Evolutionary conservation across 352 stramenopile species (phyloP).

Genomic region (Pythium phragmitis): DNA sequence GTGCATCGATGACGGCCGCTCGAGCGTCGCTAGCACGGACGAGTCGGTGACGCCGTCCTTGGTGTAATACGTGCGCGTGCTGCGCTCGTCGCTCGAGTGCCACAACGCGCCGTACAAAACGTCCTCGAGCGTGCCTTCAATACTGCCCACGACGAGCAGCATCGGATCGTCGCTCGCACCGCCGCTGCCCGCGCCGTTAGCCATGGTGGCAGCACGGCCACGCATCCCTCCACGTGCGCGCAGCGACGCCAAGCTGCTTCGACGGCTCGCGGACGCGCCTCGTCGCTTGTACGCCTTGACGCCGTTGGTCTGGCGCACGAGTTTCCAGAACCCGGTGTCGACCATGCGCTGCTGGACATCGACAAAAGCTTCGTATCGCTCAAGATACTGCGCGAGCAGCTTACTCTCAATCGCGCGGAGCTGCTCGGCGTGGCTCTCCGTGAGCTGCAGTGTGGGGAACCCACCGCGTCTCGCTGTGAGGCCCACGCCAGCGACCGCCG

Average conservation of each 20-base stretch:
- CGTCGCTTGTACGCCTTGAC: slow-evolving; percentile 52
- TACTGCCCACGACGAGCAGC: slow-evolving; percentile 38
- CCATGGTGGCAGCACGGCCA: slow-evolving; percentile 17
- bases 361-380: slow-evolving; percentile 48
- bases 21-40: slow-evolving; percentile 50
- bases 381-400: slow-evolving; percentile 49
- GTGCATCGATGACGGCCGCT: slow-evolving; percentile 37
- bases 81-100: slow-evolving; percentile 45
- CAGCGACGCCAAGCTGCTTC: neutral
- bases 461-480: slow-evolving; percentile 9
- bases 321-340: slow-evolving; percentile 37
- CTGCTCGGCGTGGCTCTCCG: slow-evolving; percentile 35
- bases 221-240: neutral
- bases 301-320: slow-evolving; percentile 44
- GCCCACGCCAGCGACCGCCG: neutral
- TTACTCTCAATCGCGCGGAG: slow-evolving; percentile 44
- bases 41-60: slow-evolving; percentile 48
- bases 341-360: slow-evolving; percentile 19
- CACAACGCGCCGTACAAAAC: slow-evolving; percentile 61
- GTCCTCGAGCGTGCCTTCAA: slow-evolving; percentile 61
- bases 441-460: slow-evolving; percentile 38
- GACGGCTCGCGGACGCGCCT: neutral
- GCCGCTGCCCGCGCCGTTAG: slow-evolving; percentile 9
- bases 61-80: slow-evolving; percentile 53
- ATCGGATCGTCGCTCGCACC: slow-evolving; percentile 19